Evolutionary conservation across 2,329 filamentous ascomycete genomes (phyloP).

Genomic region (Neofusicoccum kwambonambiense): DNA sequence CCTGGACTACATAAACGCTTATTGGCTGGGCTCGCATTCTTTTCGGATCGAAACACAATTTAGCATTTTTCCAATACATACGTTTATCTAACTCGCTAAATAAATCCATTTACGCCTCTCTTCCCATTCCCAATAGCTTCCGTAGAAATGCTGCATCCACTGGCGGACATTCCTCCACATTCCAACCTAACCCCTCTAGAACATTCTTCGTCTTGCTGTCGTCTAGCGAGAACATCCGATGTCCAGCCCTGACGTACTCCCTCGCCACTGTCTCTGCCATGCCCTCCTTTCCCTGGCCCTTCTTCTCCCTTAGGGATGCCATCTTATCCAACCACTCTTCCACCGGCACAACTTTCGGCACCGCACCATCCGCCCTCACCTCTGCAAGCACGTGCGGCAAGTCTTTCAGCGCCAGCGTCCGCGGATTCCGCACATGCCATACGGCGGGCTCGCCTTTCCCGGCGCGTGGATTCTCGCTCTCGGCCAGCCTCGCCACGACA

Average conservation of each 20-base stretch:
- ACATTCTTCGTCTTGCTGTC: neutral
- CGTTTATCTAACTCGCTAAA: too few relatives aligned
- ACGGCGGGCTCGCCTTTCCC: neutral
- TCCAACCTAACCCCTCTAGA: neutral
- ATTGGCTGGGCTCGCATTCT: too few relatives aligned
- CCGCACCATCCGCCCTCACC: neutral
- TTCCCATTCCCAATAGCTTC: slow-evolving; percentile 23
- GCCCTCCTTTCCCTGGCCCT: neutral
- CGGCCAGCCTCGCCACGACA: neutral
- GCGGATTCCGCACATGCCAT: neutral
- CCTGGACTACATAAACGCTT: too few relatives aligned
- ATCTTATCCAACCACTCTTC: neutral
- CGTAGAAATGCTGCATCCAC: neutral
- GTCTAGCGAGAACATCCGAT: neutral
- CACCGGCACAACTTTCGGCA: neutral
- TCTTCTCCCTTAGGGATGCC: neutral
- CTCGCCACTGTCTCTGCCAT: neutral
- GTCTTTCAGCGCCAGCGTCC: neutral
- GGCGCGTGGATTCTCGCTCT: neutral
- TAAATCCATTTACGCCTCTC: too few relatives aligned
- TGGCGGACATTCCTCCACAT: neutral
- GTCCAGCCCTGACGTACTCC: slow-evolving; percentile 1
- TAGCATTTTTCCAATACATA: too few relatives aligned
- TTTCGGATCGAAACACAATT: too few relatives aligned
- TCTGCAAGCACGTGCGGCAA: neutral